These are phyloP conservation scores for Macrolepiota albuminosa DNA, from an alignment of 768 basidiomycete genomes.

Conservation along the genomic window DNA sequence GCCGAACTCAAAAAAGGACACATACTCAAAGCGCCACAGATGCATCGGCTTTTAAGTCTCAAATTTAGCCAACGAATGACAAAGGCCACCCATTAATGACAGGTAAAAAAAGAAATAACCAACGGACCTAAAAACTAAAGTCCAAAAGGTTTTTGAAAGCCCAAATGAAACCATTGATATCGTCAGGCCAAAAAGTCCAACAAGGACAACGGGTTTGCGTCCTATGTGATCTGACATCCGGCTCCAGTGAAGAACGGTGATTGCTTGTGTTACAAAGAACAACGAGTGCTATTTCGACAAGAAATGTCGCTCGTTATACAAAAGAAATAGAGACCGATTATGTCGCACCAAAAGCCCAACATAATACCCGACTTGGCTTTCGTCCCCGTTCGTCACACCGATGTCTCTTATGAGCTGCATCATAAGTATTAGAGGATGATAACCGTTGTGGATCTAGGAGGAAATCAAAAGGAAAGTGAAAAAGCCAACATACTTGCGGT, in stretches of 20 bases:
- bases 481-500: not conserved
- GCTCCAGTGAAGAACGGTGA: conserved; percentile 75
- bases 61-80: not conserved
- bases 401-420: not conserved
- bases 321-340: not conserved
- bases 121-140: not conserved
- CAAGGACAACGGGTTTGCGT: conserved; percentile 74
- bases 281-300: not conserved
- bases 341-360: not conserved
- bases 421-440: not conserved
- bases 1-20: not conserved
- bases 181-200: conserved; percentile 59
- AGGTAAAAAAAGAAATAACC: not conserved
- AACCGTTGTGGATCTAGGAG: too few species aligned
- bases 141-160: not conserved
- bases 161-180: conserved; percentile 72
- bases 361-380: not conserved
- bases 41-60: not conserved
- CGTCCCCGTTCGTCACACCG: not conserved
- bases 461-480: not conserved
- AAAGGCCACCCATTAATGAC: not conserved
- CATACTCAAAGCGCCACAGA: not conserved
- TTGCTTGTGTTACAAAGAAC: conserved; percentile 59
- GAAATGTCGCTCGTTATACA: not conserved
- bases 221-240: conserved; percentile 67